phyloP scores from a whole-genome alignment of 2,329 filamentous ascomycete species.

The Verticillium alfalfae region DNA sequence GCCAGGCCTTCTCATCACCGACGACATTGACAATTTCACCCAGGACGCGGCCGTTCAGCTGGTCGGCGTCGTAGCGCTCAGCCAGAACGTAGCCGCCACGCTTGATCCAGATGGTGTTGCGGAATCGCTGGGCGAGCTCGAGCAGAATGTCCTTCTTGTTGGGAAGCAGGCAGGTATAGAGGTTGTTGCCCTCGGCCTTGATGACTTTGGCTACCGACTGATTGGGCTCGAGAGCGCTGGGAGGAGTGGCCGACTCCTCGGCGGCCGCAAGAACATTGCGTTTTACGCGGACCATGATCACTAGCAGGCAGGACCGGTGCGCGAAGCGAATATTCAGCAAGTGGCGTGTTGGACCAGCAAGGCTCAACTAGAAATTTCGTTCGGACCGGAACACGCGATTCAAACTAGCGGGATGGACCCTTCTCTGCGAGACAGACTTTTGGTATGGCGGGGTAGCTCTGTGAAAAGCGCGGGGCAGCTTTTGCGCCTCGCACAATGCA shows the following conservation, averaged over 20 bases:
- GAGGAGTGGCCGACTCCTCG: conserved; percentile 61
- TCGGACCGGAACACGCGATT: not conserved
- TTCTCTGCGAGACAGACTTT: not conserved
- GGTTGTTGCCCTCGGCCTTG: conserved; percentile 81
- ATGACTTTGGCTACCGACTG: conserved; percentile 71
- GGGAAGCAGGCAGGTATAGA: conserved; percentile 75
- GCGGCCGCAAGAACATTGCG: conserved; percentile 73
- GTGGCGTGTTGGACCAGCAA: not conserved
- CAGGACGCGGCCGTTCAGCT: conserved; percentile 69
- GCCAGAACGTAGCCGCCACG: conserved; percentile 82
- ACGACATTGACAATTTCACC: conserved; percentile 94
- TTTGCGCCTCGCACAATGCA: not conserved
- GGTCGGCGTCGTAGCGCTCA: conserved; percentile 58
- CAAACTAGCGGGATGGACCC: not conserved
- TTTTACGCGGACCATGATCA: conserved; percentile 44
- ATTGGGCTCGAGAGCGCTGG: conserved; percentile 51
- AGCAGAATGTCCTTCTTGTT: conserved; percentile 62
- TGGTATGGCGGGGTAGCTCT: not conserved
- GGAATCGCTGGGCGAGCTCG: conserved; percentile 79
- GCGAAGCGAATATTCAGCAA: not conserved
- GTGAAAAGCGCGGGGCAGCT: not conserved
- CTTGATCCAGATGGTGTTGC: conserved; percentile 91
- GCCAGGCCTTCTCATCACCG: conserved; percentile 84
- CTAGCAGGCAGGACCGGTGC: not conserved
- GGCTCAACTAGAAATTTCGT: not conserved